Conservation (phyloP, 2,329 filamentous ascomycete species). For the Aspergillus caelatus region DNA sequence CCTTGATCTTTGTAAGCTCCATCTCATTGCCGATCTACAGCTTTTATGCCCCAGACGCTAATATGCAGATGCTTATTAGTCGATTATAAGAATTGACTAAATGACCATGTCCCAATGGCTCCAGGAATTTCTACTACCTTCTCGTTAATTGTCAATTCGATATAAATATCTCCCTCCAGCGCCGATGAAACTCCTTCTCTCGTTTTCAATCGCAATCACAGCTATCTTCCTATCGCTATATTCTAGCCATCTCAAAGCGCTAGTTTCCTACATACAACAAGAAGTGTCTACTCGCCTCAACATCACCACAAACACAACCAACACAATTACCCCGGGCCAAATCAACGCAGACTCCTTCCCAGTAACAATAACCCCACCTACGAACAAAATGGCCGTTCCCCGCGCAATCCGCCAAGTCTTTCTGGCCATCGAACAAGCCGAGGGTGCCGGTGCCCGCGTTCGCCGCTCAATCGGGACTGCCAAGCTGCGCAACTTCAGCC, state of each 20-base stretch:
- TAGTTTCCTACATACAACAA: background rate
- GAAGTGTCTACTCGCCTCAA: slow-evolving; percentile 11
- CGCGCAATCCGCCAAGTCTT: slow-evolving; percentile 82
- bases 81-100: slow-evolving; percentile 33
- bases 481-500: slow-evolving; percentile 80
- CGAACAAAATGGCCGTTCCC: slow-evolving; percentile 64
- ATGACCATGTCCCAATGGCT: slow-evolving; percentile 9
- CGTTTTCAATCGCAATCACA: slow-evolving; percentile 41
- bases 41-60: background rate
- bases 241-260: slow-evolving; percentile 17
- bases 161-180: slow-evolving; percentile 34
- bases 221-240: slow-evolving; percentile 30
- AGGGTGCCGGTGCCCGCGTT: slow-evolving; percentile 85
- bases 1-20: slow-evolving; percentile 4
- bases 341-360: slow-evolving; percentile 11
- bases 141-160: slow-evolving; percentile 9
- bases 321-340: slow-evolving; percentile 8
- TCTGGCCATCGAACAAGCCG: slow-evolving; percentile 79
- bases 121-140: slow-evolving; percentile 27
- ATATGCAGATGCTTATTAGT: slow-evolving; percentile 11
- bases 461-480: slow-evolving; percentile 85
- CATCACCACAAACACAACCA: slow-evolving; percentile 15
- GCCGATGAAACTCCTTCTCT: slow-evolving; percentile 40
- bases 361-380: slow-evolving; percentile 25
- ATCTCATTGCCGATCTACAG: background rate